Conservation (phyloP, 345 rosid species). For the Hibiscus trionum region DNA sequence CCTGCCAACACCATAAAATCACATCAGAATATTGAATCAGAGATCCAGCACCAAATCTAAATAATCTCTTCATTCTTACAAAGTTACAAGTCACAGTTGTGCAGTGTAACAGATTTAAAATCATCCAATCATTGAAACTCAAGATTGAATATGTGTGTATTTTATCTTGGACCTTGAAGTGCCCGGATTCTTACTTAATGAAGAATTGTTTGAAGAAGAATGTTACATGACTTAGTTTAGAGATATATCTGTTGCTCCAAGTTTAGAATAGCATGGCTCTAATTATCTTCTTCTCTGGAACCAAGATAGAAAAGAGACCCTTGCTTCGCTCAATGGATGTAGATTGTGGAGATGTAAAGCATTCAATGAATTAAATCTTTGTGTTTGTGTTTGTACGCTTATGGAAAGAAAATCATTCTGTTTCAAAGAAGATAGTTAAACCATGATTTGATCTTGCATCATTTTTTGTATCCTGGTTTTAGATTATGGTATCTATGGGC, state of each 20-base stretch:
- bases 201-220: background rate
- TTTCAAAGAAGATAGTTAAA: too few species aligned
- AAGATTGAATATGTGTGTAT: background rate
- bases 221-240: background rate
- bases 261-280: background rate
- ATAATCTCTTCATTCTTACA: background rate
- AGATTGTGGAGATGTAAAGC: too few species aligned
- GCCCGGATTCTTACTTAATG: background rate
- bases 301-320: background rate
- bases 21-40: background rate
- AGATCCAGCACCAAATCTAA: background rate
- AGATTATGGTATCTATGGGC: too few species aligned
- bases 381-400: too few species aligned
- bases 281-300: background rate
- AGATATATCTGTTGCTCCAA: background rate
- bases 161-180: background rate
- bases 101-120: background rate
- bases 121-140: background rate
- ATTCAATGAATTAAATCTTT: too few species aligned
- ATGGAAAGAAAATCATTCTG: too few species aligned
- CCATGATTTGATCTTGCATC: too few species aligned
- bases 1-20: background rate
- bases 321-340: background rate
- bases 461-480: too few species aligned
- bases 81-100: background rate